Base-by-base conservation (phyloP, 148 eudicot species). In the Camellia japonica region DNA sequence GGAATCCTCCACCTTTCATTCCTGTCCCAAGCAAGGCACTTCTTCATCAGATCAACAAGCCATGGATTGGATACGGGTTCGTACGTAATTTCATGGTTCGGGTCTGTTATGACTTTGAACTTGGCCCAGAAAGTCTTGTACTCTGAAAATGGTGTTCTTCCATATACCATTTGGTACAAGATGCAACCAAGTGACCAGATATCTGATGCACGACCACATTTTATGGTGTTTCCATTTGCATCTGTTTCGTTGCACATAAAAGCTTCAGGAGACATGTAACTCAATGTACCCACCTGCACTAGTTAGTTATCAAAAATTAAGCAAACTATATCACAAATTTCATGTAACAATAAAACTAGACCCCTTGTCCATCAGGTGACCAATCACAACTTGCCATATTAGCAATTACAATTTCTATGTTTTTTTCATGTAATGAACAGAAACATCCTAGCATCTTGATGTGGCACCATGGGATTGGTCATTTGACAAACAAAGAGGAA, bases 151-250 rank as follows among this genome's bases (percentile, higher is more conserved):
- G 99, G 99, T 61, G 99, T 93, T 79, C 93, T 84, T 30, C 99
- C 99, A 75, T 93, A 96, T 59, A 96, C 98, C 99, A 96, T 96
- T 83, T 96, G 99, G 85, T 96, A 96, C 64, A 96, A 94, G 62
- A 96, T 96, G 90, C 99, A 96, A 51, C 99, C 99, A n/a, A 96
- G 94, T 7, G 99, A 96, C 99, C 99, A 96, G 55, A 96, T 96
- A 81, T 96, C 99, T 0, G 99, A 96, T 18, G 99, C 86, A 3
- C 99, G 97, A 19, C 99, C 99, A 75, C 98, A 96, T 74, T 96
- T 96, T 63, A 93, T 96, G 7, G 80, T 83, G 71, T 92, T 93
- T 19, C 97, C 98, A 55, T 94, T 70, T 30, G 90, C 91, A 78
- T 96, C 99, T 20, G 84, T 92, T 81, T 96, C 99, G 44, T 93